These are phyloP conservation scores for Xylaria sp. DNA, from an alignment of 2,329 filamentous ascomycete species.

Conservation along the genomic window DNA sequence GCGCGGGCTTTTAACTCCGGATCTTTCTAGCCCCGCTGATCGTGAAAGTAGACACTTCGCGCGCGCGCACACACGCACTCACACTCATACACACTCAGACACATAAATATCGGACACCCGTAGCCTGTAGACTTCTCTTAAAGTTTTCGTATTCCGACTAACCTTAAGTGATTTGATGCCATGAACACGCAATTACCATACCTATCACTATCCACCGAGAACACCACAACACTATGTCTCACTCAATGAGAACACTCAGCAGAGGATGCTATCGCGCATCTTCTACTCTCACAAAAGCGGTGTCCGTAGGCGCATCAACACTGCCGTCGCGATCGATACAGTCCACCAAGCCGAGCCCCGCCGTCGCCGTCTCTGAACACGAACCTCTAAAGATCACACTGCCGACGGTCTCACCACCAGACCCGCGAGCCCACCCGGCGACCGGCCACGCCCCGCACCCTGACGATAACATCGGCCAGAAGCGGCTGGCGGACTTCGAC, in stretches of 20 bases:
- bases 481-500: slow-evolving; percentile 67
- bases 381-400: slow-evolving; percentile 8
- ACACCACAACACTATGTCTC: slow-evolving; percentile 15
- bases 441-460: slow-evolving; percentile 24
- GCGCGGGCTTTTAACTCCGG: background rate
- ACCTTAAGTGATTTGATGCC: background rate
- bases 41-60: background rate
- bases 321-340: slow-evolving; percentile 14
- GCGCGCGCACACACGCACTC: no score
- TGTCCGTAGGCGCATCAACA: background rate
- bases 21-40: background rate
- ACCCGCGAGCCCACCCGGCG: slow-evolving; percentile 32
- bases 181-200: background rate
- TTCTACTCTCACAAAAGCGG: slow-evolving; percentile 6
- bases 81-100: no score
- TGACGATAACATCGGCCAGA: slow-evolving; percentile 36
- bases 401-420: slow-evolving; percentile 24
- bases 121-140: background rate
- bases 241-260: slow-evolving; percentile 8
- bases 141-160: background rate
- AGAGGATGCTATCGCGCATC: slow-evolving; percentile 7
- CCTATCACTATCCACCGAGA: background rate
- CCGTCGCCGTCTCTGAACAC: slow-evolving; percentile 1
- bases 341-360: slow-evolving; percentile 5
- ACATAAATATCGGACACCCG: background rate